Evolutionary conservation across 164 flowering plant species (phyloP), one percentile per base, ranked within the genome.

Genomic region (Tetracentron sinense): DNA sequence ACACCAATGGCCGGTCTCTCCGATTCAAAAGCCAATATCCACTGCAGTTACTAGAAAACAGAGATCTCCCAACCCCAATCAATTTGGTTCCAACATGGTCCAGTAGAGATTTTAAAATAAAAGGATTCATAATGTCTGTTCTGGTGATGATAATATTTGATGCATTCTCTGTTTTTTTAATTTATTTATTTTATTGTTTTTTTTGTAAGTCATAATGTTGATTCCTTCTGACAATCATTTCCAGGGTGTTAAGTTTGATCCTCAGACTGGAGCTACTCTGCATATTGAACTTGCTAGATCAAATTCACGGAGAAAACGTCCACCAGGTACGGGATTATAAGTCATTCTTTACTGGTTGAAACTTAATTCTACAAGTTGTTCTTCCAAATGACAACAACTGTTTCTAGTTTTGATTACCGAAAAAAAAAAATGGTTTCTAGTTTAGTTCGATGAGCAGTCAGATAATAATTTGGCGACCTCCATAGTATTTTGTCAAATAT

Each of bases 281-380:
- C 93, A 88, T 78, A 78, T 92, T 65, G 98, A 90, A 72, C 72
- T 86, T 51, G 98, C 98, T 0, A 85, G 95, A 75, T 83, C 96
- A 67, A 88, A 92, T 74, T 92, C 96, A 51, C 78, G 93, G 46
- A 78, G 79, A 58, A 86, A 79, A 68, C 66, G 70, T 27, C 78
- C 68, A 65, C 78, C 89, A 61, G 96, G 98, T 89, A 59, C 29
- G 51, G 17, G 35, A 29, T 5, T 64, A 46, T 59, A 27, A 33
- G 21, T 7, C 26, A 28, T 38, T 1, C 31, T 26, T 12, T 21
- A 6, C 17, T 21, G 15, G 23, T 33, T 0, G 7, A 16, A 46
- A 46, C 3, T 46, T 47, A 26, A 14, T 23, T 38, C 49, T 28
- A 22, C 19, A n/a, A 38, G 19, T 54, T 42, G 29, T 62, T 60